Conservation (phyloP, 2,329 filamentous ascomycete species). For the Penicillium aurantiogriseum region DNA sequence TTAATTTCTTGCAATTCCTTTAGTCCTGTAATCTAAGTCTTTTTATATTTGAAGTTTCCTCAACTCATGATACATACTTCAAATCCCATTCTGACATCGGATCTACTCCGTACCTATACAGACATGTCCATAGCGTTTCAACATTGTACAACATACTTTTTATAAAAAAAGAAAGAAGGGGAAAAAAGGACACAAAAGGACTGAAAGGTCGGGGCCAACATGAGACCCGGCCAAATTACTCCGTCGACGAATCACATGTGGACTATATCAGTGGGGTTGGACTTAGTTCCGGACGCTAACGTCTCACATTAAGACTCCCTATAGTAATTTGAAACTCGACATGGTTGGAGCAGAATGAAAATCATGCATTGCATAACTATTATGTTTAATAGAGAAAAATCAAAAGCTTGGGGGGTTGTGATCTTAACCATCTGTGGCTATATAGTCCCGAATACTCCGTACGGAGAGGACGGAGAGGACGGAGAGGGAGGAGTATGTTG, state of each 20-base stretch:
- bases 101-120: background rate
- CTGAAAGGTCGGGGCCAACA: background rate
- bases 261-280: constrained; percentile 17
- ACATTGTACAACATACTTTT: background rate
- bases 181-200: background rate
- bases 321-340: constrained; percentile 9
- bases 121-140: background rate
- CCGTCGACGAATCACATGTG: constrained; percentile 12
- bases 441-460: background rate
- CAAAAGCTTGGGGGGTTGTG: too few species aligned
- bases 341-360: background rate
- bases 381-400: background rate
- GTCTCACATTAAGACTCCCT: constrained; percentile 23
- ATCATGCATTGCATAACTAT: background rate
- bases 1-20: background rate
- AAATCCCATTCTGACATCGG: background rate
- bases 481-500: background rate
- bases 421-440: background rate
- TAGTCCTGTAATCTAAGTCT: background rate
- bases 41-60: background rate
- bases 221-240: background rate
- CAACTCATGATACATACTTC: background rate
- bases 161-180: background rate
- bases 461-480: background rate
- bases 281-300: constrained; percentile 26